Evolutionary conservation across 73 alveolate species (phyloP), one percentile per base, ranked within the genome.

Genomic region (Symbiodinium natans): DNA sequence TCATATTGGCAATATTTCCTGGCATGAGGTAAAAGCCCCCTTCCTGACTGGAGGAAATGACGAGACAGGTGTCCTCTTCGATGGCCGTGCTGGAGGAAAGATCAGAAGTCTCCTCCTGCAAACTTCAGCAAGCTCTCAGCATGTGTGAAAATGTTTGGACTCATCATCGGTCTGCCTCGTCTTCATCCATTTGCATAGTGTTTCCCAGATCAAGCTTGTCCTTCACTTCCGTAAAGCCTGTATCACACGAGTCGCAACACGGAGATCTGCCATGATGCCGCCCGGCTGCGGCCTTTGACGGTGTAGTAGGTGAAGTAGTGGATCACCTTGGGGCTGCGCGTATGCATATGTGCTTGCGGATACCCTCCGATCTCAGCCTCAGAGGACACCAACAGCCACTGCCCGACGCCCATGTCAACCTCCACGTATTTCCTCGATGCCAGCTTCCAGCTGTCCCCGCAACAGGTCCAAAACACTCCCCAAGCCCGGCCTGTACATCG

Each of bases 301-400:
- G 82, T 90, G 88, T 90, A 90, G 97, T 90, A 90, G 52, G 83
- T 41, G 97, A 90, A 71, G 88, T 90, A 90, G 80, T 90, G 97
- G 38, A 90, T 38, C 88, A 90, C 97, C 83, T 74, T 23, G 19
- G 23, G 27, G 6, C 46, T 15, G 29, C 43, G 42, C 9, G 42
- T 34, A 19, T 10, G 6, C 19, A n/a, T 0, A 3, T n/a, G 38
- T 23, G 33, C 17, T 4, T 68, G 82, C 36, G 1, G 36, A 68
- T 7, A 68, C 39, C 82, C 27, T 25, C 82, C 13, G 33, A 19
- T 25, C 15, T 7, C 19, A 25, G 31, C 84, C 84, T 90, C 97
- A 21, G 97, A 63, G 6, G 75, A 33, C 75, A 90, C 97, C 52
- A 90, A 42, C 3, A 90, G 88, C 97, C 97, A 90, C 39, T 90